Evolutionary conservation across 2,329 filamentous ascomycete genomes (phyloP).

Genomic region (Xylaria sp.): DNA sequence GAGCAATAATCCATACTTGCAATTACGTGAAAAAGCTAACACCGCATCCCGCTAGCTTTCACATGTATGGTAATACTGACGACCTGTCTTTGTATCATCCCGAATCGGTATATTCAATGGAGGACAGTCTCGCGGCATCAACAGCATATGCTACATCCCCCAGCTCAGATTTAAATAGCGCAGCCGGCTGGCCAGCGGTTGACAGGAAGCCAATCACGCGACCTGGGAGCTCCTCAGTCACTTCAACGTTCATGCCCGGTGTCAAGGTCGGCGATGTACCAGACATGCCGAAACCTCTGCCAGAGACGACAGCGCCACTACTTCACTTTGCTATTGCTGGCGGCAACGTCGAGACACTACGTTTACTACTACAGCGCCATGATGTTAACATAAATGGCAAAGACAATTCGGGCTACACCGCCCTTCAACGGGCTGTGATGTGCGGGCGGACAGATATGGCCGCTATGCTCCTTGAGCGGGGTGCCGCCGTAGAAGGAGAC

Average conservation of each 20-base stretch:
- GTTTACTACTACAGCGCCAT: constrained; percentile 47
- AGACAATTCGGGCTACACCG: constrained; percentile 48
- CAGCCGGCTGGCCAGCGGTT: constrained; percentile 43
- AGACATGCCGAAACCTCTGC: constrained; percentile 42
- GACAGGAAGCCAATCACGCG: constrained; percentile 40
- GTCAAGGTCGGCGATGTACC: constrained; percentile 28
- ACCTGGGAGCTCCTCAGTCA: constrained; percentile 43
- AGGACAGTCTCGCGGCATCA: constrained; percentile 43
- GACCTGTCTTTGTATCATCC: constrained; percentile 46
- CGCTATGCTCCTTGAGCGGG: constrained; percentile 48
- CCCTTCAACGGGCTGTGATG: constrained; percentile 50
- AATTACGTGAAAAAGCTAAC: constrained; percentile 18
- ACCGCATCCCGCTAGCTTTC: constrained; percentile 37
- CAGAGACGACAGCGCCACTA: constrained; percentile 48
- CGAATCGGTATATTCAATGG: constrained; percentile 45
- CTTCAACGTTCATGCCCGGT: constrained; percentile 36
- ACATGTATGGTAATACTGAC: constrained; percentile 45
- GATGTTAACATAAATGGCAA: constrained; percentile 49
- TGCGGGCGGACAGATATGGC: constrained; percentile 50
- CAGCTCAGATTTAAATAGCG: constrained; percentile 44
- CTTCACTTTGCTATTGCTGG: constrained; percentile 51
- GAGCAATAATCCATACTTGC: constrained; percentile 11
- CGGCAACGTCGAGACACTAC: constrained; percentile 48
- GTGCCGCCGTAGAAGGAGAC: constrained; percentile 47
- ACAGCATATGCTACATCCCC: constrained; percentile 47